Evolutionary conservation across 805 yeast species (phyloP).

Genomic region (Ogataea pilisensis): DNA sequence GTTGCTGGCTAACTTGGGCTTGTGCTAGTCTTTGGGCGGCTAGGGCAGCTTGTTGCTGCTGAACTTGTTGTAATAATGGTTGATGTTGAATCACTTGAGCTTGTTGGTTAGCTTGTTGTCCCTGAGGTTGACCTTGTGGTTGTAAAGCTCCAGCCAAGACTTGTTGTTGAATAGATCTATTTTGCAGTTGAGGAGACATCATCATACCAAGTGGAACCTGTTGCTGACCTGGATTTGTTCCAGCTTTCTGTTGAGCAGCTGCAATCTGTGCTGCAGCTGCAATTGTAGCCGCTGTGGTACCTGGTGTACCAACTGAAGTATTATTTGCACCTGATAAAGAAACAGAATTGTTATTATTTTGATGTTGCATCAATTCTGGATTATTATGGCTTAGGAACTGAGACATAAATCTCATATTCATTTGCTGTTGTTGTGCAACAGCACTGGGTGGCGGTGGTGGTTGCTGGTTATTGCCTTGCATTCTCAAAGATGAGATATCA

Average conservation of each 20-base stretch:
- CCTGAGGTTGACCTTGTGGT: slow-evolving; percentile 13
- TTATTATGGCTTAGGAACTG: slow-evolving; percentile 22
- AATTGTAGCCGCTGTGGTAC: slow-evolving; percentile 16
- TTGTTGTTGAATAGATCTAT: slow-evolving; percentile 29
- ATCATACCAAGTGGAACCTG: slow-evolving; percentile 27
- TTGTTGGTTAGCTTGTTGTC: slow-evolving; percentile 6
- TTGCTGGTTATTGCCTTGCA: slow-evolving; percentile 21
- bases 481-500: background rate
- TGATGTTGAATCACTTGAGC: slow-evolving; percentile 14
- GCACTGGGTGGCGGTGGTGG: slow-evolving; percentile 13
- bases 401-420: slow-evolving; percentile 24
- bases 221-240: slow-evolving; percentile 14
- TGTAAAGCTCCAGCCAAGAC: slow-evolving; percentile 24
- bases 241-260: slow-evolving; percentile 15
- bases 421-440: slow-evolving; percentile 20
- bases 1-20: slow-evolving; percentile 14
- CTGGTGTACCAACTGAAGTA: slow-evolving; percentile 9
- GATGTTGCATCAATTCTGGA: slow-evolving; percentile 18
- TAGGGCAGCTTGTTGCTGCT: slow-evolving; percentile 19
- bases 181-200: slow-evolving; percentile 34
- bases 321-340: slow-evolving; percentile 1
- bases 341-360: slow-evolving; percentile 6
- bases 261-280: slow-evolving; percentile 22
- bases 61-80: slow-evolving; percentile 20
- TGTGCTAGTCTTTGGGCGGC: slow-evolving; percentile 24